These are phyloP conservation scores for Eugenia klotzschiana DNA, from an alignment of 441 rosid species.

Conservation along the genomic window DNA sequence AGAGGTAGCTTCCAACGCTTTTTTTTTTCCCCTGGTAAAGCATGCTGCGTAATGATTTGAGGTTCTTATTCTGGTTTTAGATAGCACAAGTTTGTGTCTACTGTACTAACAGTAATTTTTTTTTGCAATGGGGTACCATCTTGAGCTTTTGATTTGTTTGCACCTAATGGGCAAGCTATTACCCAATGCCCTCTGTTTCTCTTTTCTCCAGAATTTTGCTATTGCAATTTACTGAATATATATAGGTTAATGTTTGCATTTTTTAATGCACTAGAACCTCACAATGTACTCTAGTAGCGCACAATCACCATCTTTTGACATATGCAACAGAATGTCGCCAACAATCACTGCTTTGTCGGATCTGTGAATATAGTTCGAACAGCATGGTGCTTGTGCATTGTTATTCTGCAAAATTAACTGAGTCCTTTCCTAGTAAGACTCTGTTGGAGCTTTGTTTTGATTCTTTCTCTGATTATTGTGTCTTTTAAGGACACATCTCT, in stretches of 20 bases:
- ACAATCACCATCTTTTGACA: neutral
- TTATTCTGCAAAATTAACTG: neutral
- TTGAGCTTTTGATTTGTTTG: neutral
- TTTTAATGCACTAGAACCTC: neutral
- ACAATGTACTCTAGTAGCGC: neutral
- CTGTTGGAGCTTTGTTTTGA: neutral
- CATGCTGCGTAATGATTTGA: neutral
- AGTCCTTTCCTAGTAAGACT: neutral
- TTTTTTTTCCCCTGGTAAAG: neutral
- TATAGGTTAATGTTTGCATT: neutral
- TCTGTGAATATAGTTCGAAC: neutral
- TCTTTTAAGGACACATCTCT: constrained; percentile 45
- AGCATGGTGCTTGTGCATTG: neutral
- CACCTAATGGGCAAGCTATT: neutral
- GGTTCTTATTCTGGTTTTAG: neutral
- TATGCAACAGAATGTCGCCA: neutral
- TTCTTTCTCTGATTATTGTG: neutral
- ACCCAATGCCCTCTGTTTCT: neutral
- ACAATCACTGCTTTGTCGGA: neutral
- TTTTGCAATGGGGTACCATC: neutral
- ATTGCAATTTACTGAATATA: neutral
- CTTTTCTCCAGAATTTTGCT: neutral
- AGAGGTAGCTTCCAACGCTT: constrained; percentile 22
- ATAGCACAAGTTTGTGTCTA: neutral
- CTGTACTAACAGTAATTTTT: neutral